Percentiles rank a stretch among this genome's conserved stretches.
These are phyloP conservation scores for Apiotrichum veenhuisii DNA, from an alignment of 1,284 basidiomycete genomes.

Conservation along the genomic window DNA sequence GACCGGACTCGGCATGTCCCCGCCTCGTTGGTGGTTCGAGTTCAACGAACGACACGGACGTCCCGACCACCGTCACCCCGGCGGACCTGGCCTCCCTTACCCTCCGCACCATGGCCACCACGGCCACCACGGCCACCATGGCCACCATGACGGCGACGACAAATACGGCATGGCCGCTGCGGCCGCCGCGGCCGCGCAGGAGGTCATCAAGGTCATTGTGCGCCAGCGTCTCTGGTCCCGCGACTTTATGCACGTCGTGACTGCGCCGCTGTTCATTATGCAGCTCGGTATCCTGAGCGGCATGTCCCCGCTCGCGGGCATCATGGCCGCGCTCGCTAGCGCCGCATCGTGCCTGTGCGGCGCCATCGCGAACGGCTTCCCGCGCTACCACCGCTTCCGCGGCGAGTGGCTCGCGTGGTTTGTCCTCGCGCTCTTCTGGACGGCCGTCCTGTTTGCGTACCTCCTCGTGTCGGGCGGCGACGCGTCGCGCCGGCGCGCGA, in stretches of 20 bases:
- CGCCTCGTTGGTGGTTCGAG: not conserved
- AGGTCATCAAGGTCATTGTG: not conserved
- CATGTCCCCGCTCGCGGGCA: conserved; percentile 24
- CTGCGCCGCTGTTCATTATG: conserved; percentile 36
- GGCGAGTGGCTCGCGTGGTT: conserved; percentile 22
- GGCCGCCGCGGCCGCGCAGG: not conserved
- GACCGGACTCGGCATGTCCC: conserved; percentile 34
- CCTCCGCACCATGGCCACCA: not conserved
- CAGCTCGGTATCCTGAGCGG: conserved; percentile 37
- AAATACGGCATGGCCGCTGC: no score
- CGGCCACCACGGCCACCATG: conserved; percentile 1
- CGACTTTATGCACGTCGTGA: conserved; percentile 27
- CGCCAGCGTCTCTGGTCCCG: conserved; percentile 36
- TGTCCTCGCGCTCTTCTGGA: conserved; percentile 26
- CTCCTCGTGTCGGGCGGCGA: conserved; percentile 36
- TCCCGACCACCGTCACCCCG: no score
- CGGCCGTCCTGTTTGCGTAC: conserved; percentile 29
- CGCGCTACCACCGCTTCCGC: not conserved
- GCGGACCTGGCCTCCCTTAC: no score
- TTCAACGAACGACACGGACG: no score
- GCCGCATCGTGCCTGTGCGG: conserved; percentile 23
- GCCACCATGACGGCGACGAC: no score
- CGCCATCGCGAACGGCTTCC: not conserved
- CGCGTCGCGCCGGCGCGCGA: conserved; percentile 29
- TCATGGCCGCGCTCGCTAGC: conserved; percentile 34